phyloP scores from a whole-genome alignment of 2,329 filamentous ascomycete genomes.

The Cytospora piceae region DNA sequence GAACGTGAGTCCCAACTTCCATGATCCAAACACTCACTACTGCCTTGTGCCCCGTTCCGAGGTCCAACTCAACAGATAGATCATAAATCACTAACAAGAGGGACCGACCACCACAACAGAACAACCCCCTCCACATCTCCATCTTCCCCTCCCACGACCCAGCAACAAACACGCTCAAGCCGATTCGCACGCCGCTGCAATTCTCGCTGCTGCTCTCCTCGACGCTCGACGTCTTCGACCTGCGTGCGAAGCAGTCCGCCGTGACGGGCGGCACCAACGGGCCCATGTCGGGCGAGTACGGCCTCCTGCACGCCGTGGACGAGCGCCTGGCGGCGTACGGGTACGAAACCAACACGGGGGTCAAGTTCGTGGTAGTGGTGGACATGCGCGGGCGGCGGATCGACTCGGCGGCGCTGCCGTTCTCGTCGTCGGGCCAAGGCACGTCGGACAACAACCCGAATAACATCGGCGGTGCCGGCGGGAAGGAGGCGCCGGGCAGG shows the following conservation, averaged over 20 bases:
- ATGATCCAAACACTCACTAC: no score
- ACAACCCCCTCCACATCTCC: slow-evolving; percentile 93
- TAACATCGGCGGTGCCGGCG: slow-evolving; percentile 42
- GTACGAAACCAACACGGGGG: slow-evolving; percentile 93
- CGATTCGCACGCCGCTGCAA: slow-evolving; percentile 75
- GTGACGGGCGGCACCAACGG: slow-evolving; percentile 25
- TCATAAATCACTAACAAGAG: neutral
- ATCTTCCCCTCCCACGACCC: slow-evolving; percentile 79
- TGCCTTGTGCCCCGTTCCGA: neutral
- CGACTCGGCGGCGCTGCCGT: slow-evolving; percentile 36
- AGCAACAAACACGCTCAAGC: slow-evolving; percentile 51
- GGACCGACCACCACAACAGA: slow-evolving; percentile 55
- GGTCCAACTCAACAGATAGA: neutral
- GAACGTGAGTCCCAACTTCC: slow-evolving; percentile 62
- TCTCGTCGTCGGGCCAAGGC: slow-evolving; percentile 3
- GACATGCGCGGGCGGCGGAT: slow-evolving; percentile 79
- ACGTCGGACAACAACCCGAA: slow-evolving; percentile 39
- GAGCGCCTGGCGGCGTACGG: slow-evolving; percentile 93
- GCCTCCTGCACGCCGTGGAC: slow-evolving; percentile 89
- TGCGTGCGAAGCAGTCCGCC: slow-evolving; percentile 66
- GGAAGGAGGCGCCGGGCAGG: slow-evolving; percentile 36
- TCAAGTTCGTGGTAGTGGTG: slow-evolving; percentile 87
- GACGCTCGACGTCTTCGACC: slow-evolving; percentile 91
- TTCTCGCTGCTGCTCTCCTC: slow-evolving; percentile 90
- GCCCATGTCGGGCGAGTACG: slow-evolving; percentile 78